phyloP scores from a whole-genome alignment of 257 asterid genomes.

The Verbascum thapsus region DNA sequence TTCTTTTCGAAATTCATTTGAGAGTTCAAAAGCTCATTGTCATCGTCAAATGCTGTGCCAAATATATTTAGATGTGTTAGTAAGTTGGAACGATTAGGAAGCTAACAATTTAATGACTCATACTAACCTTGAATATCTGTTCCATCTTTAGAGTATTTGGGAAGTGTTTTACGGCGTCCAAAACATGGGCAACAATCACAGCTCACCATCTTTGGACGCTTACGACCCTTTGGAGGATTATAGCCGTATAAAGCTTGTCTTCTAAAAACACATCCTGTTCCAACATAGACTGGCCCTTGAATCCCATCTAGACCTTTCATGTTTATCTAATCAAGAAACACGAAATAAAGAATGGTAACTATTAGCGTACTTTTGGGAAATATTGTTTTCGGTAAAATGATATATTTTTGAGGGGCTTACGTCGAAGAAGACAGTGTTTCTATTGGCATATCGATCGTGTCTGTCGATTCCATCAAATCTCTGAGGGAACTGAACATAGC shows the following conservation, averaged over 20 bases:
- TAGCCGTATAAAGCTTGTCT: constrained; percentile 89
- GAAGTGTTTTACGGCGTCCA: constrained; percentile 72
- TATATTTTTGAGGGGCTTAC: constrained; percentile 45
- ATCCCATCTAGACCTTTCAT: constrained; percentile 93
- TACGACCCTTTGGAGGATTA: constrained; percentile 78
- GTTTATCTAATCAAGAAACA: constrained; percentile 56
- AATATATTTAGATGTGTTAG: constrained; percentile 15
- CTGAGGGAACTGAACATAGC: constrained; percentile 98
- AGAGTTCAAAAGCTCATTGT: constrained; percentile 76
- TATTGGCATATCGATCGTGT: constrained; percentile 92
- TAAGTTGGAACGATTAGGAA: constrained; percentile 3
- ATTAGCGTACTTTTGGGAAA: background rate
- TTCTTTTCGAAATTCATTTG: constrained; percentile 95
- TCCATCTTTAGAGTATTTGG: constrained; percentile 50
- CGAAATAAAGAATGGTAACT: background rate
- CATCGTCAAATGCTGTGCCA: constrained; percentile 81
- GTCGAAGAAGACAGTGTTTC: constrained; percentile 98
- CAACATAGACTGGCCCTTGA: constrained; percentile 97
- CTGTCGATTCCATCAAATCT: constrained; percentile 97
- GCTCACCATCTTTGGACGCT: constrained; percentile 87
- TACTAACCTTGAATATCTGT: constrained; percentile 59
- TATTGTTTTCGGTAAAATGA: no score
- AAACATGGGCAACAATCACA: constrained; percentile 94
- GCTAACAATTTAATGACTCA: constrained; percentile 11
- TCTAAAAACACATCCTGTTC: constrained; percentile 91